Evolutionary conservation across 768 basidiomycete genomes (phyloP).

Genomic region (Boletus sp.): DNA sequence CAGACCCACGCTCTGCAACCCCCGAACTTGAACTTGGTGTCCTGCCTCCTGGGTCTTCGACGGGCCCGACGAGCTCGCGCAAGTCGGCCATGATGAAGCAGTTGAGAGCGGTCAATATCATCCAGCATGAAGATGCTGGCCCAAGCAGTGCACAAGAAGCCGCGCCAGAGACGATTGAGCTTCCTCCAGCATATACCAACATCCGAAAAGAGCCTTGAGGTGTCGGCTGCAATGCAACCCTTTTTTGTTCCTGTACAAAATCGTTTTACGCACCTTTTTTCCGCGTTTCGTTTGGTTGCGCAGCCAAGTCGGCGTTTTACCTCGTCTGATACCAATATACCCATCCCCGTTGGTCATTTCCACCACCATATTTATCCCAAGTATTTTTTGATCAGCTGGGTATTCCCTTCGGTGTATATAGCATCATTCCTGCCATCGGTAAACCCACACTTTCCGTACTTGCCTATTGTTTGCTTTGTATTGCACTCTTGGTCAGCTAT

Average conservation of each 20-base stretch:
- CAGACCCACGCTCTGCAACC: slow-evolving; percentile 46
- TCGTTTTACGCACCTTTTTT: not conserved
- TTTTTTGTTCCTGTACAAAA: slow-evolving; percentile 1
- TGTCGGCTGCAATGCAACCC: not conserved
- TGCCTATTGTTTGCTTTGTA: not conserved
- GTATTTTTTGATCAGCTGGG: not conserved
- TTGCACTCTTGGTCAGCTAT: not conserved
- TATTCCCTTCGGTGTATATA: slow-evolving; percentile 1
- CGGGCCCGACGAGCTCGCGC: slow-evolving; percentile 27
- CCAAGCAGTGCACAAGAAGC: slow-evolving; percentile 29
- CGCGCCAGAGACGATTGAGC: slow-evolving; percentile 70
- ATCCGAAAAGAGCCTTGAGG: slow-evolving; percentile 31
- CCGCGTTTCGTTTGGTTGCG: not conserved
- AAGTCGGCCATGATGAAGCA: slow-evolving; percentile 43
- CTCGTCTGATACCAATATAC: slow-evolving; percentile 3
- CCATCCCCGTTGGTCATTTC: not conserved
- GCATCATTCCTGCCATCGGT: not conserved
- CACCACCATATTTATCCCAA: not conserved
- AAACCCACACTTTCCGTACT: not conserved
- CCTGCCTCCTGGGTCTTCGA: slow-evolving; percentile 21
- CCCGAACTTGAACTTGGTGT: slow-evolving; percentile 36
- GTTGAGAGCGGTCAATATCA: slow-evolving; percentile 72
- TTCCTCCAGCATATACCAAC: slow-evolving; percentile 81
- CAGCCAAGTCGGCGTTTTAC: not conserved
- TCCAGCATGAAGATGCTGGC: slow-evolving; percentile 86